Evolutionary conservation across 805 yeast species (phyloP).

Genomic region (Gaillardinia entomophila): DNA sequence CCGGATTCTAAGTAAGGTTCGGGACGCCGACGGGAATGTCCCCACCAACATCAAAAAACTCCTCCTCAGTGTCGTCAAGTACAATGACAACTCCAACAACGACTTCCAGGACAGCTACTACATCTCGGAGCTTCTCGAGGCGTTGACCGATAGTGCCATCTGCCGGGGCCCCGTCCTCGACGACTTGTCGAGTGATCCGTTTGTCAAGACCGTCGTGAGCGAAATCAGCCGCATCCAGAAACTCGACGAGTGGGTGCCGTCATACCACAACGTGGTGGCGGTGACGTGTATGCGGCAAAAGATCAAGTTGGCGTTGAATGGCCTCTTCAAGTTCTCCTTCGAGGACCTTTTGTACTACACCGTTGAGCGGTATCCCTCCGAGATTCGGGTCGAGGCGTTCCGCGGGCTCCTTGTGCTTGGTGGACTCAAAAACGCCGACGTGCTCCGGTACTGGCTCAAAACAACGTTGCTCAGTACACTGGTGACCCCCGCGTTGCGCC

Average conservation of each 20-base stretch:
- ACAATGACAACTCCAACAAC: constrained; percentile 81
- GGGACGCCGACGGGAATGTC: constrained; percentile 58
- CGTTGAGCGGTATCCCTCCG: constrained; percentile 36
- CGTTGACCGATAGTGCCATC: constrained; percentile 38
- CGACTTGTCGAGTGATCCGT: constrained; percentile 8
- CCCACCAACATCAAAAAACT: constrained; percentile 54
- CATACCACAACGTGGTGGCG: constrained; percentile 54
- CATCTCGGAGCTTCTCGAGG: constrained; percentile 49
- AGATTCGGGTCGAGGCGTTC: constrained; percentile 63
- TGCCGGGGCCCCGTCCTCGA: constrained; percentile 5
- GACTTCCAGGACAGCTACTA: constrained; percentile 69
- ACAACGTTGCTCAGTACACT: constrained; percentile 47
- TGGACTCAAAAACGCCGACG: constrained; percentile 60
- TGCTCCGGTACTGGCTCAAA: constrained; percentile 59
- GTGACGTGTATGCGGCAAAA: constrained; percentile 54
- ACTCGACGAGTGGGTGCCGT: constrained; percentile 83
- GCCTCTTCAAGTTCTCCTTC: constrained; percentile 46
- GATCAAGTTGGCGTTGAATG: constrained; percentile 50
- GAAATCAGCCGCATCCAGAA: constrained; percentile 74
- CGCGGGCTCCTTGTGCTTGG: constrained; percentile 67
- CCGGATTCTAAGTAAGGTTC: constrained; percentile 50
- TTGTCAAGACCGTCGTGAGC: constrained; percentile 31
- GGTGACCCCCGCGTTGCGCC: constrained; percentile 43
- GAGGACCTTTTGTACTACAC: constrained; percentile 55
- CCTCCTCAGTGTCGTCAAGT: constrained; percentile 65